Evolutionary conservation across 148 eudicot genomes (phyloP).

Genomic region (Nyssa sinensis): DNA sequence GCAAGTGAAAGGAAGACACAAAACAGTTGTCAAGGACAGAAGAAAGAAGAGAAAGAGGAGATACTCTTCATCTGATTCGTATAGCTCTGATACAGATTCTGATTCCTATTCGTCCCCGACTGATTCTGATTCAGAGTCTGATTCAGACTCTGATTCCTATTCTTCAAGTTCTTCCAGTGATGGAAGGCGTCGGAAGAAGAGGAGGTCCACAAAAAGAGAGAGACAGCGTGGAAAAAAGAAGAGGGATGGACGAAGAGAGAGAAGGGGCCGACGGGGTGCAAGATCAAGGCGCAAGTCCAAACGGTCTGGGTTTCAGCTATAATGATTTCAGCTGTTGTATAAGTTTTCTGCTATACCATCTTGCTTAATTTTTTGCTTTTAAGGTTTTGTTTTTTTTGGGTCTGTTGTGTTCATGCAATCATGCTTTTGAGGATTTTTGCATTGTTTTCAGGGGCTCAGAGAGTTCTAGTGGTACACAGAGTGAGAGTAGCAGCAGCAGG

Average conservation of each 20-base stretch:
- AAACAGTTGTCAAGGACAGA: conserved; percentile 45
- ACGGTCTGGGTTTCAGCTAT: conserved; percentile 30
- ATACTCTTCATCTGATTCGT: conserved; percentile 83
- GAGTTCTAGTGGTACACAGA: conserved; percentile 64
- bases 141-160: conserved; percentile 54
- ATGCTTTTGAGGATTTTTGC: conserved; percentile 8
- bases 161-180: conserved; percentile 80
- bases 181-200: conserved; percentile 68
- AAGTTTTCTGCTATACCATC: background rate
- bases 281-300: conserved; percentile 52
- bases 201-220: conserved; percentile 52
- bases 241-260: conserved; percentile 36
- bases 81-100: conserved; percentile 44
- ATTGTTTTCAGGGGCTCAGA: conserved; percentile 52
- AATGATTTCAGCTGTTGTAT: background rate
- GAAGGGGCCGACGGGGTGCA: conserved; percentile 29
- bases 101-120: conserved; percentile 31
- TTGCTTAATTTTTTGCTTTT: conserved; percentile 2
- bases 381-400: background rate
- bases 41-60: conserved; percentile 66
- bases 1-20: conserved; percentile 48
- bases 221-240: conserved; percentile 37
- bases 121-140: conserved; percentile 42
- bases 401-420: too few species aligned
- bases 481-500: conserved; percentile 45